These are phyloP conservation scores for Asterella californica DNA, from an alignment of 225 moss, liverwort and hornwort species.

Conservation along the genomic window DNA sequence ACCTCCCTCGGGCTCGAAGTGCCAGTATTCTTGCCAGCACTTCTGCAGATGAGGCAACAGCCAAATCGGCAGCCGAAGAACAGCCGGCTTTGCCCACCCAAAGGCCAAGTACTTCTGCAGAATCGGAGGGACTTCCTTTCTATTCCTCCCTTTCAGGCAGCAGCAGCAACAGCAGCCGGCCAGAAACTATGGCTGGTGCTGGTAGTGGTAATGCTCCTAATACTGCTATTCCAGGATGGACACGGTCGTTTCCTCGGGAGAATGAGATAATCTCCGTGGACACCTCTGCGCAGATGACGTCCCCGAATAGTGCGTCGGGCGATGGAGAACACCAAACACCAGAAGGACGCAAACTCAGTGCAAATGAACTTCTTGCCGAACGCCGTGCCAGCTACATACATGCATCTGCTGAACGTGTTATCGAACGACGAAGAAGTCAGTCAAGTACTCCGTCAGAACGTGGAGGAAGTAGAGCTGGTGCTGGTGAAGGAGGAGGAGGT, in stretches of 20 bases:
- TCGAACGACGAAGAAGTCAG: neutral
- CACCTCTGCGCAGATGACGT: neutral
- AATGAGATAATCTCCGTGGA: slow-evolving; percentile 1
- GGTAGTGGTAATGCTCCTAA: neutral
- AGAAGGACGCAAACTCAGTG: neutral
- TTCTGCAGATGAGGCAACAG: neutral
- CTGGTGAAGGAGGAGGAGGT: neutral
- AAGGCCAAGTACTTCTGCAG: slow-evolving; percentile 2
- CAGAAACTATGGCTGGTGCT: neutral
- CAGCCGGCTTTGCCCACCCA: neutral
- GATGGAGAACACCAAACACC: neutral
- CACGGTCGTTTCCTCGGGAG: neutral
- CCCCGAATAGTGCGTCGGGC: neutral
- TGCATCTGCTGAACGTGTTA: neutral
- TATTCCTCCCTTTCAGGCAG: neutral
- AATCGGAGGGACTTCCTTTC: neutral
- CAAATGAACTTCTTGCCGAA: slow-evolving; percentile 16
- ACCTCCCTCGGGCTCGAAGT: slow-evolving; percentile 31
- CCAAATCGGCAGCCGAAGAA: neutral
- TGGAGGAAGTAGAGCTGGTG: neutral
- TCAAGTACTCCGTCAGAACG: neutral
- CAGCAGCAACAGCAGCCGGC: neutral
- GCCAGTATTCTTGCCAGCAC: slow-evolving; percentile 18
- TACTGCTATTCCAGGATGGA: neutral
- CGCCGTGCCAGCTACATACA: neutral